Base-by-base conservation (phyloP, 805 yeast genomes). In the Vanderwaltozyma yarrowii region DNA sequence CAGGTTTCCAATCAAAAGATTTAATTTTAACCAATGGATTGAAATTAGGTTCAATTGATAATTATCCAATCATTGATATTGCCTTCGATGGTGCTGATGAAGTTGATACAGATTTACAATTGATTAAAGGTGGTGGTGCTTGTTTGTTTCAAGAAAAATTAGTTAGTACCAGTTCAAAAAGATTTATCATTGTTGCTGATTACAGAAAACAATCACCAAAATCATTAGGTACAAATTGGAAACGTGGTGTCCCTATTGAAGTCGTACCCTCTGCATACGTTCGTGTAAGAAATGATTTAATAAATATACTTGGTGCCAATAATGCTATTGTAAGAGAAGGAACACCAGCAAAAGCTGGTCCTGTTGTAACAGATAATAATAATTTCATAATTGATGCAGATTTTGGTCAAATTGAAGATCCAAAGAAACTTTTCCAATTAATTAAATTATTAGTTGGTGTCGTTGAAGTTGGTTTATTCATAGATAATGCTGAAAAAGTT, bases 1-100 rank as follows among this genome's bases (percentile, higher is more conserved):
- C 99, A 1, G 98, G 98, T 2, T 92, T 88, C 70, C 99, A 92
- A 64, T 81, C 94, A 32, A 82, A 82, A 53, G 85, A 80, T 51
- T 71, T 92, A 48, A 88, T 92, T 50, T 65, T 85, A 41, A 81
- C 75, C 41, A 87, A 87, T 51, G 92, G 92, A 0, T 69, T 92
- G 45, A 70, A 61, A 30, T 67, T 88, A 46, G 95, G 94, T 2
- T 69, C 82, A 9, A 74, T 89, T 43, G 96, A 89, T 53, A 88
- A 86, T 65, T 78, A 66, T 35, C 84, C 94, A 2, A 70, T 71
- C 19, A 66, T 92, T 32, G 98, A 92, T 58, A 76, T 92, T 50
- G 95, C 96, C 2, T 92, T 92, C 58, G 99, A 92, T 61, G 99
- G 99, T 32, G 97, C 98, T 2, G 99, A 92, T 62, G 98, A 92